Base-by-base conservation (phyloP, 768 basidiomycete species). In the Suillus bovinus region DNA sequence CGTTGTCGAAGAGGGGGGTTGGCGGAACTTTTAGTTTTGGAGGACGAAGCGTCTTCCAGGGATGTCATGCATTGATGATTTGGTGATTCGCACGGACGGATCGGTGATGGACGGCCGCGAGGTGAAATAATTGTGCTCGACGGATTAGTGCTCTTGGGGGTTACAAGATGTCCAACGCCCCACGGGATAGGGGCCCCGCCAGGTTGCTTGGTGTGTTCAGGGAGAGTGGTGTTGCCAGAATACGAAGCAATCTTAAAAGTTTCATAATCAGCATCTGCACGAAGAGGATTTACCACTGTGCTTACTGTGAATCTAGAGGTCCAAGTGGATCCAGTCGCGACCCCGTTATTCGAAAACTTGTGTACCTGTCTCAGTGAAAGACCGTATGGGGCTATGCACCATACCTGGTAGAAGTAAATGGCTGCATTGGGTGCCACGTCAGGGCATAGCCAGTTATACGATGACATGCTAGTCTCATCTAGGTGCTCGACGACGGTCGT, bases 371-470 rank as follows among this genome's bases (percentile, higher is more conserved):
- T 42, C 39, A 27, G 22, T n/a, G 10, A 31, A 10, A 46, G 11
- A 22, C 13, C 39, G n/a, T 9, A 13, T 41, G 13, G n/a, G 20
- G 13, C 11, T 20, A 52, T 52, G 17, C 54, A 38, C 13, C 65
- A 22, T 60, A 76, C 78, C 71, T 79, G 73, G 58, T 79, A 80
- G 63, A 79, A 79, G 65, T 79, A 80, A 16, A 78, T 78, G 5
- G 69, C 67, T 4, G 77, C 74, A 61, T 77, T 71, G 0, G 79
- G 79, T 24, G 69, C 59, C 3, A 79, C 77, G 10, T 71, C 60
- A 0, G 79, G 79, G 59, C 78, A 79, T 22, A 68, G 73, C 77
- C 77, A 79, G 24, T 55, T 68, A 60, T 62, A 79, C 1, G 79
- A 71, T 2, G 75, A 69, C 9, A 75, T 8, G 46, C 76, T 64